phyloP scores from a whole-genome alignment of 257 asterid species.

The Plantago major region DNA sequence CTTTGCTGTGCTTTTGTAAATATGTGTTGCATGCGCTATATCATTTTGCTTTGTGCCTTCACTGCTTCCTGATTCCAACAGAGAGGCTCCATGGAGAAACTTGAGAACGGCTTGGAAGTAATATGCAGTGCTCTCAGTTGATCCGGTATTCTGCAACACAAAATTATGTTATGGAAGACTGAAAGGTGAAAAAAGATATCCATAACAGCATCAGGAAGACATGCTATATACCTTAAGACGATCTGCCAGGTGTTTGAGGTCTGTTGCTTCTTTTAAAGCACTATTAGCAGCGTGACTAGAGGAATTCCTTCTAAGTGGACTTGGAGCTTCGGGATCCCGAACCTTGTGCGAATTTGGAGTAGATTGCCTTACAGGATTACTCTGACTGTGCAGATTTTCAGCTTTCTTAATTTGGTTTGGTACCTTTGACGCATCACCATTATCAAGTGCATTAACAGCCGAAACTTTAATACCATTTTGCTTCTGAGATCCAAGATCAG shows the following conservation, averaged over 20 bases:
- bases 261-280: conserved; percentile 92
- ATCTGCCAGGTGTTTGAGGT: conserved; percentile 94
- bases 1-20: conserved; percentile 93
- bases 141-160: conserved; percentile 67
- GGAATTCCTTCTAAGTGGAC: conserved; percentile 81
- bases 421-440: conserved; percentile 40
- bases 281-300: conserved; percentile 75
- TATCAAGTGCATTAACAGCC: conserved; percentile 37
- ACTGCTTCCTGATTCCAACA: conserved; percentile 70
- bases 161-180: conserved; percentile 17
- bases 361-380: conserved; percentile 34
- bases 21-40: conserved; percentile 62
- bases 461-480: conserved; percentile 40
- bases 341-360: conserved; percentile 6
- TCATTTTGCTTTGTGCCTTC: conserved; percentile 75
- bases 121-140: conserved; percentile 66
- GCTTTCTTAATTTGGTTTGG: conserved; percentile 50
- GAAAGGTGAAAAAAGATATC: conserved; percentile 8
- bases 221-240: conserved; percentile 68
- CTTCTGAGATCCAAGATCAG: conserved; percentile 55
- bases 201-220: conserved; percentile 16
- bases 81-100: conserved; percentile 91
- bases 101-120: conserved; percentile 95
- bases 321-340: conserved; percentile 25
- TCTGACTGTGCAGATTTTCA: conserved; percentile 52